phyloP scores from a whole-genome alignment of 129 eudicot genomes.

The Saposhnikovia divaricata region DNA sequence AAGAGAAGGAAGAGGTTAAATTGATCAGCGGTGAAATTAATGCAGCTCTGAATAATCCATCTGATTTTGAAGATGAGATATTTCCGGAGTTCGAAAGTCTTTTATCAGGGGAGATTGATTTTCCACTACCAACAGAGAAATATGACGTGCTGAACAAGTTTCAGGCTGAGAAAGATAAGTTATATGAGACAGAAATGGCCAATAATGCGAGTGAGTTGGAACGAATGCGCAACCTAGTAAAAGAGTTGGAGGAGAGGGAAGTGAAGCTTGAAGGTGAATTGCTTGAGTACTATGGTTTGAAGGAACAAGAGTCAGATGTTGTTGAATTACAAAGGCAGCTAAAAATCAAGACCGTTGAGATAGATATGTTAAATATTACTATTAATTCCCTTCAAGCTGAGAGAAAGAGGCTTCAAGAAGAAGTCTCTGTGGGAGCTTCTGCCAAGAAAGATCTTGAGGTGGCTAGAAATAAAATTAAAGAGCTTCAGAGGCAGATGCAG shows the following conservation, averaged over 20 bases:
- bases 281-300: constrained; percentile 87
- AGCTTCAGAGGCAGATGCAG: constrained; percentile 86
- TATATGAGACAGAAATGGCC: constrained; percentile 80
- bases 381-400: constrained; percentile 79
- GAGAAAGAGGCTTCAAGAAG: constrained; percentile 88
- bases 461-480: constrained; percentile 78
- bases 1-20: constrained; percentile 96
- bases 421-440: constrained; percentile 42
- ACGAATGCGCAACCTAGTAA: constrained; percentile 62
- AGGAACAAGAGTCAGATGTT: constrained; percentile 88
- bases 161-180: constrained; percentile 40
- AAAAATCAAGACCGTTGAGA: constrained; percentile 86
- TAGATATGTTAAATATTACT: constrained; percentile 84
- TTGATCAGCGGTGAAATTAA: constrained; percentile 72
- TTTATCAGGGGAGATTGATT: constrained; percentile 84
- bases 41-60: constrained; percentile 37
- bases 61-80: constrained; percentile 74
- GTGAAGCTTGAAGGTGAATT: constrained; percentile 96
- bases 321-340: constrained; percentile 80
- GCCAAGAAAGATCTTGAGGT: constrained; percentile 71
- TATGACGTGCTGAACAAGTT: constrained; percentile 25
- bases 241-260: constrained; percentile 89
- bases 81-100: constrained; percentile 77
- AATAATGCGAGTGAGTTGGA: constrained; percentile 66
- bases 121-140: constrained; percentile 56